Evolutionary conservation across 2,329 filamentous ascomycete genomes (phyloP), one percentile per base, ranked within the genome.

Genomic region (Cladosporium sp.): DNA sequence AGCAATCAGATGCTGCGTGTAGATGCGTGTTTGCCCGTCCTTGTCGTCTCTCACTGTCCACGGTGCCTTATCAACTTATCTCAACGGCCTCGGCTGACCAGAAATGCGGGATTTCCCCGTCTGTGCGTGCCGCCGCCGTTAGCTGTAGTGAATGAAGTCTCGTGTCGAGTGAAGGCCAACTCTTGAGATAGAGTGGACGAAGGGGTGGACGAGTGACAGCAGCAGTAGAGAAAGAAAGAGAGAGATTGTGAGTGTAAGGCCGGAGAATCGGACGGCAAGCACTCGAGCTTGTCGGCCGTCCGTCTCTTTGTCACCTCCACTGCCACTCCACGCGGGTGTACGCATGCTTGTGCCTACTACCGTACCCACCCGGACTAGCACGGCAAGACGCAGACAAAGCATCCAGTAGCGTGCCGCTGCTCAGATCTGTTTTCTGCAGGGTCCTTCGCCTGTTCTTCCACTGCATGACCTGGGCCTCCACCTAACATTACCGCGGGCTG

Each of bases 51-150:
- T 16, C 20, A 18, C 20, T 29, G 30, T 12, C 16, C 29, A 35
- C 13, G 8, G 11, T 35, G 22, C 33, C 43, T 46, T 46, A 46
- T 46, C 43, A 33, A 32, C n/a, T 46, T 38, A 47, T 47, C 43
- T 27, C 22, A 27, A 27, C 22, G 22, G 32, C 32, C 32, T 35
- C 32, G 32, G 32, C 32, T 35, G 32, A 35, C 15, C 32, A 15
- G 32, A 16, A 35, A n/a, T n/a, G 32, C n/a, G 32, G 32, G 32
- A 35, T 7, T 6, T 27, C 22, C 22, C 32, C 13, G 32, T 35
- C 32, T 35, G 32, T 35, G 32, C 32, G 32, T 16, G 15, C 32
- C 32, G 32, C 13, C 32, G 32, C 32, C 32, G 32, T 35, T 35
- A n/a, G 22, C 22, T 27, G 22, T 5, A 9, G 22, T 4, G 9